Base-by-base conservation (phyloP, 2,329 filamentous ascomycete species). In the Microsporum ferrugineum region DNA sequence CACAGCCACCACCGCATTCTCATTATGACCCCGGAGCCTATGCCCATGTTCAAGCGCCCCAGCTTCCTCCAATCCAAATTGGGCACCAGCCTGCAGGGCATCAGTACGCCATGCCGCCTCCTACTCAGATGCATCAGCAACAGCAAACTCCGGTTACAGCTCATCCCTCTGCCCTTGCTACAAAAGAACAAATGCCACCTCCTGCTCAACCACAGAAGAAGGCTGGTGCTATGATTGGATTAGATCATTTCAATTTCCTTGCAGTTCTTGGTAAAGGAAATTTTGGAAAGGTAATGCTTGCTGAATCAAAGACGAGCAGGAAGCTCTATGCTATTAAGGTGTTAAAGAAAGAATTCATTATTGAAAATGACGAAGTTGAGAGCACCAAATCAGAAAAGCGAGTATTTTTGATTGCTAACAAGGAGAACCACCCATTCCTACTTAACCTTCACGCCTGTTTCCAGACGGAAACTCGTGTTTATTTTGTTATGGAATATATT, bases 401-500 rank as follows among this genome's bases (percentile, higher is more conserved):
- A 65, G 95, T 99, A 14, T 96, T 97, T 78, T 75, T 99, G 72
- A 88, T 99, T 71, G 94, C 94, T 38, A 99, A 99, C 78, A 91
- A 95, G 73, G 94, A 97, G 72, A 86, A 89, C 12, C 94, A 99
- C 71, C 94, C 95, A 0, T 99, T 99, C 83, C 77, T 99, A 67
- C 86, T 95, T 57, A 99, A 88, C 71, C 78, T 99, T 43, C 94
- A 99, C 72, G 94, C 94, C 60, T 99, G 94, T 78, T 99, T 99
- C 83, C 94, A 99, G 77, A 99, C 94, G 0, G 94, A 99, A 75
- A 99, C 94, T 5, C 82, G 94, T 68, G 91, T 99, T 27, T 99
- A 99, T 78, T 99, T 99, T 71, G 94, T 99, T 65, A 97, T 97
- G 92, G 94, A 99, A 77, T 99, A 99, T 73, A 90, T 99, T 65